These are phyloP conservation scores for Klebsormidium nitens DNA, from an alignment of 139 green algal species.

Conservation along the genomic window DNA sequence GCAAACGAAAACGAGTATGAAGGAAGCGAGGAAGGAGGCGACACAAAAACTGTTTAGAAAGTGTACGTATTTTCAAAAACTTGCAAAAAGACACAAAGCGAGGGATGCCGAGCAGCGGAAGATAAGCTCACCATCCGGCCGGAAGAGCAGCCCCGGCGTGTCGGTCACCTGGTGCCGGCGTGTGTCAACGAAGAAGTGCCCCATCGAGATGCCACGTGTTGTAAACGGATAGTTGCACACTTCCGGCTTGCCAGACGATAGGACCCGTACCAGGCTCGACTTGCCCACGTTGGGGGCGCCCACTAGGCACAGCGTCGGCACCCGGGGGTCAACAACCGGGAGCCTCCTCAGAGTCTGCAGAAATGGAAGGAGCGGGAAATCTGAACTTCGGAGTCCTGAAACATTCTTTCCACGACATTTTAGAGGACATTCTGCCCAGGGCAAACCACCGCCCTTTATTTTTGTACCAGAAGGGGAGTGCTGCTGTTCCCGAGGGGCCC, in stretches of 20 bases:
- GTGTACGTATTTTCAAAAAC: too few species aligned
- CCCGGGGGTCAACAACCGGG: slow-evolving; percentile 71
- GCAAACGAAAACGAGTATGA: too few species aligned
- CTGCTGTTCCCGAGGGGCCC: too few species aligned
- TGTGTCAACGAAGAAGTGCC: slow-evolving; percentile 88
- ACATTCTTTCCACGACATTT: too few species aligned
- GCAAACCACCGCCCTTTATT: too few species aligned
- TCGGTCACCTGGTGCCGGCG: slow-evolving; percentile 86
- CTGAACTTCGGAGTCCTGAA: too few species aligned
- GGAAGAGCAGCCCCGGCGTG: slow-evolving; percentile 85
- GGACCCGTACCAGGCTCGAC: slow-evolving; percentile 75
- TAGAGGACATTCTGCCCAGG: too few species aligned
- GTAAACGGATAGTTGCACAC: slow-evolving; percentile 98
- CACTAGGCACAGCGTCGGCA: slow-evolving; percentile 80
- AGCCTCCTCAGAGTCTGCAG: slow-evolving; percentile 52
- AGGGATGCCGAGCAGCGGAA: too few species aligned
- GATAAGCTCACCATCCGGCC: slow-evolving; percentile 49
- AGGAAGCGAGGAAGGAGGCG: too few species aligned
- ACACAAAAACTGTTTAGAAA: too few species aligned
- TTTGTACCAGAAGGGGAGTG: too few species aligned
- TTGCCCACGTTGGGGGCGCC: slow-evolving; percentile 95
- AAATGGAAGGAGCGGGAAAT: background rate
- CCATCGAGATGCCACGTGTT: slow-evolving; percentile 92
- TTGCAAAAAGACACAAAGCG: too few species aligned
- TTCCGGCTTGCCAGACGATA: slow-evolving; percentile 64